phyloP scores from a whole-genome alignment of 257 asterid genomes.

The Perilla frutescens region DNA sequence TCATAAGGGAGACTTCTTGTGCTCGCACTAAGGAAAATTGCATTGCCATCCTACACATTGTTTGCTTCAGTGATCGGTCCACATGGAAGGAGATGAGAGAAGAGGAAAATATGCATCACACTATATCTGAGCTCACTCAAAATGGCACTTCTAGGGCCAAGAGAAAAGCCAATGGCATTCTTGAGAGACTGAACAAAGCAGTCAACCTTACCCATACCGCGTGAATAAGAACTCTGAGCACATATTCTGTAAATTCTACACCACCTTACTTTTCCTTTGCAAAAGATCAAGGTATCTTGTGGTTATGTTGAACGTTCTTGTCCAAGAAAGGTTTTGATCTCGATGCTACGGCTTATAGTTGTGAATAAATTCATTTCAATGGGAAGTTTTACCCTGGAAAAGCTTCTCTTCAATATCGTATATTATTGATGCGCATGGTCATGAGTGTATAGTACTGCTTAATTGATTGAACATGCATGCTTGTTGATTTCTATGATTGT shows the following conservation, averaged over 20 bases:
- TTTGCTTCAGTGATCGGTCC: slow-evolving; percentile 66
- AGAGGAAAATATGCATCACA: slow-evolving; percentile 60
- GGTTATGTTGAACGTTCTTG: slow-evolving; percentile 40
- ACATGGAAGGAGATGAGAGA: slow-evolving; percentile 78
- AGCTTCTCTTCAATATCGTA: not conserved
- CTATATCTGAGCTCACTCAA: slow-evolving; percentile 67
- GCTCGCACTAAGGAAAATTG: slow-evolving; percentile 75
- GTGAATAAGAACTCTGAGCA: slow-evolving; percentile 42
- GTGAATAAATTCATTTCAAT: slow-evolving; percentile 51
- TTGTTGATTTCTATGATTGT: slow-evolving; percentile 22
- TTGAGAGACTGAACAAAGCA: slow-evolving; percentile 65
- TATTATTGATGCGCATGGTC: slow-evolving; percentile 52
- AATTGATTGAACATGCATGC: not conserved
- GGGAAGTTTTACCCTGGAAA: slow-evolving; percentile 33
- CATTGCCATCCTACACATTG: slow-evolving; percentile 58
- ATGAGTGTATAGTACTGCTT: slow-evolving; percentile 25
- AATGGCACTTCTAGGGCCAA: slow-evolving; percentile 84
- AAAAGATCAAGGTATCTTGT: slow-evolving; percentile 46
- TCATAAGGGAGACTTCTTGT: slow-evolving; percentile 65
- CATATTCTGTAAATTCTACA: slow-evolving; percentile 74
- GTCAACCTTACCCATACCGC: slow-evolving; percentile 68
- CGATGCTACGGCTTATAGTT: slow-evolving; percentile 38
- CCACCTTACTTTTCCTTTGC: slow-evolving; percentile 26
- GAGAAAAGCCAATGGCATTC: slow-evolving; percentile 84
- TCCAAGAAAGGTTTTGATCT: slow-evolving; percentile 50